A percentile compares a stretch with the other conserved stretches of the same genome.
These are phyloP conservation scores for Dendryphion nanum DNA, from an alignment of 2,329 filamentous ascomycete genomes.

Conservation along the genomic window DNA sequence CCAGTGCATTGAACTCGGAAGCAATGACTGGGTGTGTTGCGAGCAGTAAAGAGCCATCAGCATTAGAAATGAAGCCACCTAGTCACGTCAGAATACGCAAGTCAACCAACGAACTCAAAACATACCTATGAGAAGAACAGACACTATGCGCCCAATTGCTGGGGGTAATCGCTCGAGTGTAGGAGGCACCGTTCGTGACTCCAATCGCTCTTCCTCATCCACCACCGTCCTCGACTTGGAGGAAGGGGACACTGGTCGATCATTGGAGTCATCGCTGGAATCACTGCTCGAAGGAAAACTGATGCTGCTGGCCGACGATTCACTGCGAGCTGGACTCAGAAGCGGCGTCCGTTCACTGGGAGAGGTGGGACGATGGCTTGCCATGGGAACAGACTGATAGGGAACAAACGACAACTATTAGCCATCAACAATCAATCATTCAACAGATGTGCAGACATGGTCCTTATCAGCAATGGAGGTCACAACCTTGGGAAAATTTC, in stretches of 20 bases:
- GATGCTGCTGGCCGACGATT: conserved; percentile 3
- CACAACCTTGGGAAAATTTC: too few relatives aligned
- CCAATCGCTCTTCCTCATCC: conserved; percentile 4
- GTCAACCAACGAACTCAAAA: neutral
- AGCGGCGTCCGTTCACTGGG: neutral
- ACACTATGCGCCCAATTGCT: conserved; percentile 4
- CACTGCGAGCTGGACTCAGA: neutral
- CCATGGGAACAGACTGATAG: neutral
- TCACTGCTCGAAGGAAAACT: conserved; percentile 1
- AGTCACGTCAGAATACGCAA: conserved; percentile 1
- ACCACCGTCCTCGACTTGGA: neutral
- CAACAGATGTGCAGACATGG: neutral
- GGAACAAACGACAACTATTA: too few relatives aligned
- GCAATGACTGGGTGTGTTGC: conserved; percentile 61
- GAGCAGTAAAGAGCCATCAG: conserved; percentile 63
- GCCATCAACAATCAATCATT: too few relatives aligned
- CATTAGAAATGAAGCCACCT: conserved; percentile 60
- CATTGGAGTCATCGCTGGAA: neutral
- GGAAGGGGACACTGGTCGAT: neutral
- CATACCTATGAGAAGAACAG: conserved; percentile 5
- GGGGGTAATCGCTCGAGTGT: neutral
- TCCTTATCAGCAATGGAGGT: neutral
- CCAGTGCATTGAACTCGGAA: conserved; percentile 45
- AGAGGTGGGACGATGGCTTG: neutral
- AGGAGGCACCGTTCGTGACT: neutral